These are phyloP conservation scores for Stemphylium vesicarium DNA, from an alignment of 2,329 filamentous ascomycete genomes.

Conservation along the genomic window DNA sequence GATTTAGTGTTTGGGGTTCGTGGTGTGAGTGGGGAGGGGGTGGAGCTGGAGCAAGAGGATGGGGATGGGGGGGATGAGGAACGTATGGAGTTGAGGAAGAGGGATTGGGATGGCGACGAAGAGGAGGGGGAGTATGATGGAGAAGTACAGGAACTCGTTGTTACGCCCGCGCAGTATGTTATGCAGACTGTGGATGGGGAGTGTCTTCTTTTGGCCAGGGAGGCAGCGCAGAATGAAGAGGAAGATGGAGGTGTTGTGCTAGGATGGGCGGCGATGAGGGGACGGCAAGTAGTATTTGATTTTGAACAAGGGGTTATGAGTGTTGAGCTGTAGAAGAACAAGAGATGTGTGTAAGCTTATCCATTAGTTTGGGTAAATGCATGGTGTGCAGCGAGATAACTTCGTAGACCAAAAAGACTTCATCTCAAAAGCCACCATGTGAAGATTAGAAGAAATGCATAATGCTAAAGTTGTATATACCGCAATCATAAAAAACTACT, in stretches of 20 bases:
- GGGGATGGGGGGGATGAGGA: too few species aligned
- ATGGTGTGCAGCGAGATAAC: too few species aligned
- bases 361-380: background rate
- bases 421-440: too few species aligned
- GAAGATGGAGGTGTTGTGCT: conserved; percentile 4
- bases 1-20: conserved; percentile 25
- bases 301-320: conserved; percentile 16
- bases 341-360: background rate
- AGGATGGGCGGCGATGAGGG: conserved; percentile 29
- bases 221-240: conserved; percentile 13
- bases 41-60: background rate
- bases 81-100: too few species aligned
- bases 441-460: too few species aligned
- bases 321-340: conserved; percentile 6
- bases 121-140: too few species aligned
- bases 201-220: conserved; percentile 21
- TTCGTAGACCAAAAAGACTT: too few species aligned
- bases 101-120: background rate
- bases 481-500: background rate
- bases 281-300: conserved; percentile 23
- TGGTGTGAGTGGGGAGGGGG: conserved; percentile 1
- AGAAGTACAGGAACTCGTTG: conserved; percentile 7
- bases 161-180: conserved; percentile 26
- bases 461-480: too few species aligned
- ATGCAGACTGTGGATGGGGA: conserved; percentile 12